Evolutionary conservation across 208 protist species (phyloP), one percentile per base, ranked within the genome.

Genomic region (Porcisia hertigi): DNA sequence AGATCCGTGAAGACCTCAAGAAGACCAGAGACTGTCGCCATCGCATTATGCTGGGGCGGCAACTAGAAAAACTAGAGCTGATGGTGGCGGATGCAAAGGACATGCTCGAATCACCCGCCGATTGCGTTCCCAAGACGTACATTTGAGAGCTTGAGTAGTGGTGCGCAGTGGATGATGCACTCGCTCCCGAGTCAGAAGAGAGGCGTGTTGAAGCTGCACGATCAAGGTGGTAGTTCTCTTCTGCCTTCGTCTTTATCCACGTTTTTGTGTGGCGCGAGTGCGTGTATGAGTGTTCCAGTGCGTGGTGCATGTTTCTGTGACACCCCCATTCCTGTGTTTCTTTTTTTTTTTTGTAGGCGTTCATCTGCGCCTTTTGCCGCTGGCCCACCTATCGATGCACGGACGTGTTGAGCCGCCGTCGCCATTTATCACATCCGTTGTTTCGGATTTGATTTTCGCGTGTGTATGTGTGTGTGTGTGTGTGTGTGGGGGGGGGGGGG

Each of bases 91-190:
- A 94, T 72, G 84, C 82, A 47, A 77, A 92, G 86, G 77, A 77
- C 11, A 91, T 91, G 64, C 76, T 94, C 2, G 81, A 83, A 49
- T 84, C 88, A 67, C 88, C 88, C 20, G 77, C 86, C 53, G 75
- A 80, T 30, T 83, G 80, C 64, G 85, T 89, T n/a, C 88, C 90
- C 14, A 92, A 89, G 55, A 92, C 86, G 7, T 94, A 94, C 71
- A 78, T 92, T 25, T 90, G 82, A 71, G 39, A 25, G 62, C 12
- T 9, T 8, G 20, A 66, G 62, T 49, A 34, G 4, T 5, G 39
- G 47, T 47, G 62, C n/a, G 39, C 20, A 3, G n/a, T 23, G 8
- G 5, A 30, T 30, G 30, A 30, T 12, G 39, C 47, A 52, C 47
- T 9, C 11, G 23, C 45, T 71, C 11, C 25, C 53, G 43, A 54